Evolutionary conservation across 2,329 filamentous ascomycete species (phyloP).

Genomic region (Tothia fuscella): DNA sequence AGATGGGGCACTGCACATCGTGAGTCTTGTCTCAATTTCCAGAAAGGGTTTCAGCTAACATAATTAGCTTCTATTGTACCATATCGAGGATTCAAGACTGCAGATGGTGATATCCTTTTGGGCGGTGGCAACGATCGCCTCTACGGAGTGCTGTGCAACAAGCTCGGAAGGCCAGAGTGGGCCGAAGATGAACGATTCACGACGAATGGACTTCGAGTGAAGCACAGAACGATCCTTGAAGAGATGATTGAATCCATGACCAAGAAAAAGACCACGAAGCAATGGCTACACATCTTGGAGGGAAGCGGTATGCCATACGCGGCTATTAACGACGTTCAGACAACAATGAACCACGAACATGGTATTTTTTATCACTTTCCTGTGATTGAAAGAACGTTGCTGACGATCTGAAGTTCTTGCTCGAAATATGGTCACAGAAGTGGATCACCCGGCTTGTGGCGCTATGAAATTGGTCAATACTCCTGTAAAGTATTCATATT

Average conservation of each 20-base stretch:
- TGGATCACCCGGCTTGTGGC: conserved; percentile 74
- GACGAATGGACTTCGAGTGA: conserved; percentile 47
- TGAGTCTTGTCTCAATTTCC: conserved; percentile 28
- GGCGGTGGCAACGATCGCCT: conserved; percentile 53
- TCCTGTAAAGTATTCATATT: conserved; percentile 85
- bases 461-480: conserved; percentile 84
- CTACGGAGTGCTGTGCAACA: conserved; percentile 47
- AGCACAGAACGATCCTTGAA: conserved; percentile 68
- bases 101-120: conserved; percentile 50
- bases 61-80: conserved; percentile 89
- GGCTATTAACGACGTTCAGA: conserved; percentile 85
- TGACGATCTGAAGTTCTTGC: conserved; percentile 42
- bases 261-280: conserved; percentile 62
- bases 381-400: background rate
- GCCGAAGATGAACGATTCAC: conserved; percentile 42
- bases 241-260: conserved; percentile 66
- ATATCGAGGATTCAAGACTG: conserved; percentile 67
- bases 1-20: conserved; percentile 96
- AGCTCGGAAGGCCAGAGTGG: conserved; percentile 47
- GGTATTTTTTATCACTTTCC: conserved; percentile 32
- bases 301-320: conserved; percentile 91
- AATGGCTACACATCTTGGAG: conserved; percentile 80
- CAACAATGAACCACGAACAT: conserved; percentile 72
- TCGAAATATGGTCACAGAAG: conserved; percentile 77
- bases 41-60: conserved; percentile 12